Percentiles rank a stretch among this genome's conserved stretches.
Conservation (phyloP, 2,329 filamentous ascomycete species). For the Neonectria magnoliae region DNA sequence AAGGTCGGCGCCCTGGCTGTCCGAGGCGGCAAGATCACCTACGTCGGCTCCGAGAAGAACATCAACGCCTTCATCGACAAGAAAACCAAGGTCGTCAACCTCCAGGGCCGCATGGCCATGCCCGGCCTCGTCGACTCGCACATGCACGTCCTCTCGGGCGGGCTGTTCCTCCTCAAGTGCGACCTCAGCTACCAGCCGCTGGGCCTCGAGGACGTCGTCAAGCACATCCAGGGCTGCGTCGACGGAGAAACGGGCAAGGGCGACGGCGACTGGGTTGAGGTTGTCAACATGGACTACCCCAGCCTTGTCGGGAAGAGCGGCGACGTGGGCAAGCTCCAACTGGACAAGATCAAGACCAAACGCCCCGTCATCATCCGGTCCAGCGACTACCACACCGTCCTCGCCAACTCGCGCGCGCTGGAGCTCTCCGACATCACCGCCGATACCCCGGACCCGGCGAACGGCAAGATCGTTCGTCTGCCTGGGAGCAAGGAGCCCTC, state of each 20-base stretch:
- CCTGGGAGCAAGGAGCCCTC: constrained; percentile 40
- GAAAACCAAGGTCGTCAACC: constrained; percentile 39
- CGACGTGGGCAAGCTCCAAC: constrained; percentile 32
- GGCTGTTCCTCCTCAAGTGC: constrained; percentile 40
- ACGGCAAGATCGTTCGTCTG: constrained; percentile 39
- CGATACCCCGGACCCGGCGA: constrained; percentile 32
- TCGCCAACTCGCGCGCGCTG: constrained; percentile 39
- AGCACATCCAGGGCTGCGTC: constrained; percentile 40
- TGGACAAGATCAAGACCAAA: constrained; percentile 35
- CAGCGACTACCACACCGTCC: constrained; percentile 39
- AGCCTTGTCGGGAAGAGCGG: constrained; percentile 35
- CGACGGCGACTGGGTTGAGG: constrained; percentile 40
- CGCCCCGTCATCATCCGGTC: constrained; percentile 38
- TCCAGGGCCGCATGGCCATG: constrained; percentile 44
- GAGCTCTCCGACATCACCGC: constrained; percentile 36
- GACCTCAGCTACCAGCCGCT: constrained; percentile 42
- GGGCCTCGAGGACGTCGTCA: constrained; percentile 22
- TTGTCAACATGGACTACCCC: constrained; percentile 40
- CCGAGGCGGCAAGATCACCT: constrained; percentile 34
- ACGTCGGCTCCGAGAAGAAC: constrained; percentile 31
- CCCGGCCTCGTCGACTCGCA: constrained; percentile 43
- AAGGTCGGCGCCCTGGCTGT: constrained; percentile 35
- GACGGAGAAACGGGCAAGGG: constrained; percentile 36
- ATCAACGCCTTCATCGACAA: constrained; percentile 37
- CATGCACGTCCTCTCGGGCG: constrained; percentile 41